Base-by-base conservation (phyloP, 2,329 filamentous ascomycete genomes). In the Lachnellula subtilissima region DNA sequence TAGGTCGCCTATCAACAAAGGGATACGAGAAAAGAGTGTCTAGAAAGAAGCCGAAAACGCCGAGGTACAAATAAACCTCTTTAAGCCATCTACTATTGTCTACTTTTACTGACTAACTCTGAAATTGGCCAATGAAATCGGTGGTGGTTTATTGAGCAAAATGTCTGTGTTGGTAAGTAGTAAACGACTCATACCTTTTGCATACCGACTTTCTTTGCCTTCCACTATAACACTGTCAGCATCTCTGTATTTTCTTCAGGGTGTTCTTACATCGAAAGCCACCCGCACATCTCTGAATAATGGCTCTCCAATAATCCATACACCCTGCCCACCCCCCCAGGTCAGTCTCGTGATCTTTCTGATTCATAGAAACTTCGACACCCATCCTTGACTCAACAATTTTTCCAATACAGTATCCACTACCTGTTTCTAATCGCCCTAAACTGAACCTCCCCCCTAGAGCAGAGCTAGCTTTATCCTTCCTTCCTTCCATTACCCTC, bases 251-350 rank as follows among this genome's bases (percentile, higher is more conserved):
- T 17, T 43, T 9, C 14, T 11, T 7, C 17, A 17, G 9, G 25
- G 25, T 25, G 22, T 32, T 52, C 60, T 63, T 37, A 64, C 64
- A 52, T 65, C 53, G 46, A 65, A 64, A 45, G 57, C 61, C 23
- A 64, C 56, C 37, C 63, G 64, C 7, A 62, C 56, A 57, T 64
- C 62, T 52, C 61, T 54, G 50, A 62, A 65, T n/a, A 65, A 62
- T 1, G 61, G 61, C 52, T 65, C 63, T 22, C 64, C 64, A 36
- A 64, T 49, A 28, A 65, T 56, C 62, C 62, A 65, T 12, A 56
- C 28, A 53, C 63, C 58, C 23, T 49, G 52, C 9, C 64, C 43
- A n/a, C 61, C 61, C 48, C 58, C 55, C 56, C 1, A 32, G 28
- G 12, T 22, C 37, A 14, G 48, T n/a, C 19, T 43, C 50, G 12